Percentiles rank a stretch among this genome's conserved stretches.
phyloP scores from a whole-genome alignment of 768 basidiomycete species.

The Boletus patriciae region DNA sequence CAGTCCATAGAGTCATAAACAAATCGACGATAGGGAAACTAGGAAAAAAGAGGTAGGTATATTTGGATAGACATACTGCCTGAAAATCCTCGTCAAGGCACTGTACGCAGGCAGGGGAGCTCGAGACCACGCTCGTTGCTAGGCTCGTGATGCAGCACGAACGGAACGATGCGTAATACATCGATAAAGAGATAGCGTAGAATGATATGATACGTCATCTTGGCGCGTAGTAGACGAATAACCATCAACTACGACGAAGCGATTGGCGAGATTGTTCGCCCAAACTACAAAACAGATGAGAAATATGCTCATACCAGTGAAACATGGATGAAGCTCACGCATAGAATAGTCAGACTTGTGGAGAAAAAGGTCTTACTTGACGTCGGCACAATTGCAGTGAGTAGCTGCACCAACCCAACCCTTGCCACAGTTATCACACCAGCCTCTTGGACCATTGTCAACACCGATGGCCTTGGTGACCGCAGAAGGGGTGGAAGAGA shows the following conservation, averaged over 20 bases:
- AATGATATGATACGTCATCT: constrained; percentile 34
- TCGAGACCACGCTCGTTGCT: constrained; percentile 68
- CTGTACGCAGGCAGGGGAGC: constrained; percentile 30
- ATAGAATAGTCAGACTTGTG: constrained; percentile 23
- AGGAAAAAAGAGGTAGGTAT: constrained; percentile 7
- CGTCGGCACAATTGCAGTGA: constrained; percentile 62
- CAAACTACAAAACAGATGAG: constrained; percentile 28
- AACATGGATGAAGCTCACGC: constrained; percentile 21
- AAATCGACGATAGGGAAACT: background rate
- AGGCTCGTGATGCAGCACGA: constrained; percentile 51
- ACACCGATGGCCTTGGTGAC: constrained; percentile 62
- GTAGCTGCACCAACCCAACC: constrained; percentile 55
- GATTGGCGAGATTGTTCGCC: constrained; percentile 38
- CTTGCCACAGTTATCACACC: constrained; percentile 78
- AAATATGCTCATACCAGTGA: background rate
- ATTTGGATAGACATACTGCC: constrained; percentile 18
- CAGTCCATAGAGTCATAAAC: constrained; percentile 17
- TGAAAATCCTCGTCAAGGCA: constrained; percentile 27
- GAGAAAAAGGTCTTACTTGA: constrained; percentile 50
- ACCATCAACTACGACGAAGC: constrained; percentile 42
- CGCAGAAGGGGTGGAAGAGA: constrained; percentile 41
- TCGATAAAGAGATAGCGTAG: constrained; percentile 44
- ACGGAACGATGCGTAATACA: constrained; percentile 69
- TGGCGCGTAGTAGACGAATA: constrained; percentile 34
- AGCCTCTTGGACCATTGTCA: constrained; percentile 56